Conservation (phyloP, 129 eudicot genomes). For the Centella asiatica region DNA sequence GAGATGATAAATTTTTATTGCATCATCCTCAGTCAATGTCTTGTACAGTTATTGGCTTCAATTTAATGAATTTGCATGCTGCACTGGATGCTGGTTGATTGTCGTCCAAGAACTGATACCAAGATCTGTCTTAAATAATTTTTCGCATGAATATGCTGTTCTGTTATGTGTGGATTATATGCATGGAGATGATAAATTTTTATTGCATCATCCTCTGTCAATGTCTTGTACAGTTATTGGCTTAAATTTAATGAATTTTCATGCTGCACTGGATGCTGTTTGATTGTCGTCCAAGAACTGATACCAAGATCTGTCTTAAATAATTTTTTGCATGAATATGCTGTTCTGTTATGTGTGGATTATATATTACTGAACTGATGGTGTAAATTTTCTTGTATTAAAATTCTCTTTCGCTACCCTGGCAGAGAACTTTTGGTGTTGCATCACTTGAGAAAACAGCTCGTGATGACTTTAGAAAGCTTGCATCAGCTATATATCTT, state of each 20-base stretch:
- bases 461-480: constrained; percentile 66
- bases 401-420: neutral
- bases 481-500: constrained; percentile 95
- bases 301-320: neutral
- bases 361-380: too few relatives aligned
- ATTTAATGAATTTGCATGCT: neutral
- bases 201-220: neutral
- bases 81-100: too few relatives aligned
- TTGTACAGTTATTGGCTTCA: constrained; percentile 1
- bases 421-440: constrained; percentile 56
- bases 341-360: neutral
- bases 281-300: too few relatives aligned
- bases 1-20: neutral
- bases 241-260: neutral
- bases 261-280: too few relatives aligned
- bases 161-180: too few relatives aligned
- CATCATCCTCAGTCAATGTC: neutral
- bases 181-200: neutral
- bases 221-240: constrained; percentile 1
- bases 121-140: neutral
- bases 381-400: neutral
- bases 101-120: too few relatives aligned
- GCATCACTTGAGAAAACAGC: constrained; percentile 81
- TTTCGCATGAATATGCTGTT: neutral
- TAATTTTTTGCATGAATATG: neutral